A percentile compares a stretch with the other conserved stretches of the same genome.
phyloP scores from a whole-genome alignment of 371 early-diverging fungal genomes.

The Mortierella sp. region DNA sequence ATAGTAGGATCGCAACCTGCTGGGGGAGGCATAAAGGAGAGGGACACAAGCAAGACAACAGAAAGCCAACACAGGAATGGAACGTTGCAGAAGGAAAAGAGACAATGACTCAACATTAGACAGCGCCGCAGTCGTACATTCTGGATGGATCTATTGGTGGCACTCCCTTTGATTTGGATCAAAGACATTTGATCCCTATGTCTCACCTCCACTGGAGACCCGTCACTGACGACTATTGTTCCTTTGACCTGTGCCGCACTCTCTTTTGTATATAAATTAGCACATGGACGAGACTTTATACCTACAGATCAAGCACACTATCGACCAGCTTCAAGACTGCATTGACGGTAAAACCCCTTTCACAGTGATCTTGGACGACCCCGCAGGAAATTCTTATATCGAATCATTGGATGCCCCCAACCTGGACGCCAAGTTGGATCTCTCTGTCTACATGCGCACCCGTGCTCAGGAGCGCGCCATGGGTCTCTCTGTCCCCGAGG shows the following conservation, averaged over 20 bases:
- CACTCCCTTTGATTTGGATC: background rate
- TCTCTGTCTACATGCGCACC: conserved; percentile 78
- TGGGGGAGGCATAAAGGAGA: background rate
- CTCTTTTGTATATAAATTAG: conserved; percentile 25
- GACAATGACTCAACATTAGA: background rate
- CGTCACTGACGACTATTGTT: background rate
- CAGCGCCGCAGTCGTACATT: conserved; percentile 11
- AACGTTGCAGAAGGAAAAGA: background rate
- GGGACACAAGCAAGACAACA: background rate
- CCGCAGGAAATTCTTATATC: conserved; percentile 93
- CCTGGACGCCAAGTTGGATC: conserved; percentile 84
- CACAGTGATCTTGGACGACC: conserved; percentile 88
- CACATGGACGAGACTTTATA: conserved; percentile 73
- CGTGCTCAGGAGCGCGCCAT: conserved; percentile 83
- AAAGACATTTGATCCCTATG: background rate
- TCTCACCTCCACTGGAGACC: background rate
- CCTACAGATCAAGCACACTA: conserved; percentile 80
- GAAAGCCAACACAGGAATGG: background rate
- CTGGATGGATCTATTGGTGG: background rate
- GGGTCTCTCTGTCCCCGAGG: conserved; percentile 76
- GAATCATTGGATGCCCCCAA: conserved; percentile 75
- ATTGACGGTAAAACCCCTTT: conserved; percentile 71
- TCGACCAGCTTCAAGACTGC: conserved; percentile 75
- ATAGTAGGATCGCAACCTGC: background rate
- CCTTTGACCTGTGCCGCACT: background rate